Conservation (phyloP, 352 stramenopile species). For the Peronosclerospora sorghi region DNA sequence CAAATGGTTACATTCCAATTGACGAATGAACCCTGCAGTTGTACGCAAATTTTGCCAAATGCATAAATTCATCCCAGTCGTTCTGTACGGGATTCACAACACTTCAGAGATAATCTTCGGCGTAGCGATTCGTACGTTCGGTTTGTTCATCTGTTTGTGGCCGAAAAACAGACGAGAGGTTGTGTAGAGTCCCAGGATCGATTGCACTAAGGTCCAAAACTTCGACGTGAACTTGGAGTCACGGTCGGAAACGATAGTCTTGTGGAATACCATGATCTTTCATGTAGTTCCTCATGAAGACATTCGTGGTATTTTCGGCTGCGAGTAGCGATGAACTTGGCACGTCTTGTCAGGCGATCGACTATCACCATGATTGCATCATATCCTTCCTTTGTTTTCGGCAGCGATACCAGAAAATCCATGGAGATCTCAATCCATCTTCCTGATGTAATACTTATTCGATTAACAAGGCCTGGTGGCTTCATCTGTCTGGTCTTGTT, state of each 20-base stretch:
- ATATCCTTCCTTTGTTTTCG: background rate
- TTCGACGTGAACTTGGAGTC: background rate
- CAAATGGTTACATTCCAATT: conserved; percentile 7
- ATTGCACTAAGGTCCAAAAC: background rate
- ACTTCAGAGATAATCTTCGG: conserved; percentile 6
- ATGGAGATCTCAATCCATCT: conserved; percentile 6
- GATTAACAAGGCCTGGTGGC: conserved; percentile 8
- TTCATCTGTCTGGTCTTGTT: conserved; percentile 13
- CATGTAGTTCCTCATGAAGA: conserved; percentile 1
- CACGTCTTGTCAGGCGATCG: conserved; percentile 3
- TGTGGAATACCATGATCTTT: conserved; percentile 1
- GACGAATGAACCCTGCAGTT: conserved; percentile 4
- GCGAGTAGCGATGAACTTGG: conserved; percentile 3
- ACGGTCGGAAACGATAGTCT: background rate
- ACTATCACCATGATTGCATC: conserved; percentile 9
- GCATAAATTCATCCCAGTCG: conserved; percentile 11
- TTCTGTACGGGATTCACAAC: background rate
- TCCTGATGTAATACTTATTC: background rate
- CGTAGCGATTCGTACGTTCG: conserved; percentile 4
- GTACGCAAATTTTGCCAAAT: conserved; percentile 13
- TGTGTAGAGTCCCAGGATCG: background rate
- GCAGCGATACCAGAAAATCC: conserved; percentile 4
- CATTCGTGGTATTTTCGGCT: conserved; percentile 1
- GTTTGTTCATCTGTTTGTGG: conserved; percentile 1
- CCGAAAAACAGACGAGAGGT: background rate